Evolutionary conservation across 257 asterid species (phyloP), one percentile per base, ranked within the genome.

Genomic region (Ophiorrhiza pumila): DNA sequence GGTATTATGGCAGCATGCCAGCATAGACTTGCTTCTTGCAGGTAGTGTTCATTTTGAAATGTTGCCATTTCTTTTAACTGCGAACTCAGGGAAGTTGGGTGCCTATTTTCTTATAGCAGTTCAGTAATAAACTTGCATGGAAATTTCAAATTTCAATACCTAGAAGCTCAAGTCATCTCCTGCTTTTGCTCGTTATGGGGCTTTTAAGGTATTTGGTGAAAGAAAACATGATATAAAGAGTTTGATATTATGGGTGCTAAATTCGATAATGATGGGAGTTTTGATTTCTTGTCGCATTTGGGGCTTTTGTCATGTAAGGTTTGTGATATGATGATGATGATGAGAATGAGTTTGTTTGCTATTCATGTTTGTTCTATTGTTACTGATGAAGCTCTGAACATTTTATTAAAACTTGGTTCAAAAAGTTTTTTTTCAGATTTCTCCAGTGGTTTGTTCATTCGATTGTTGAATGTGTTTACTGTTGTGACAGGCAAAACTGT

Each of bases 31-130:
- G 31, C 35, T 15, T 17, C 1, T 42, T 53, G 17, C 53, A 49
- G 32, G 43, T 14, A 3, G 18, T 34, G 11, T 46, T 31, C 59
- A 69, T 43, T 8, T n/a, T 71, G 4, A 49, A 20, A 22, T 14
- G 71, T 50, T 62, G 46, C 70, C 63, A 47, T 35, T 61, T 72
- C 15, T 53, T 69, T 23, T n/a, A n/a, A n/a, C n/a, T n/a, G n/a
- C n/a, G 56, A 27, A 52, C 58, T 52, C 4, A 5, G 7, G 45
- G 37, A 14, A 53, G 23, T 32, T 31, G 20, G 32, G 62, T 41
- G 11, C 42, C 65, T 29, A 32, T 59, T 59, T n/a, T 32, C 23
- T 29, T 31, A 39, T 37, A 27, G 4, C 27, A 58, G n/a, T 20
- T 39, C 11, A 2, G 46, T 34, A 23, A 20, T 34, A 61, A 5